Evolutionary conservation across 345 rosid genomes (phyloP).

Genomic region (Eucalyptus paniculata): DNA sequence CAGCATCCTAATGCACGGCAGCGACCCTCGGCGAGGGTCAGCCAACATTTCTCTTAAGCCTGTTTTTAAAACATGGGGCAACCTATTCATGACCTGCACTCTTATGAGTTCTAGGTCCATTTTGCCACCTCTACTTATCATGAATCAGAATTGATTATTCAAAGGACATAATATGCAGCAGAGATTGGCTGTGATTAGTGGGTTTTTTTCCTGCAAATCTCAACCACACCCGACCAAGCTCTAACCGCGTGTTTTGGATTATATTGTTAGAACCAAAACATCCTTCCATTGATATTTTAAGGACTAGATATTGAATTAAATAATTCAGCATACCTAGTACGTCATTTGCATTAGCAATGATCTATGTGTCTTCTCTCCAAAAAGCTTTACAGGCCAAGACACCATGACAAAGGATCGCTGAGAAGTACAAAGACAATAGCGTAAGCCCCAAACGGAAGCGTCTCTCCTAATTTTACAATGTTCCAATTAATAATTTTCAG

Average conservation of each 20-base stretch:
- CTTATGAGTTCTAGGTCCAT: rapidly evolving
- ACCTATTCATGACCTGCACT: background rate
- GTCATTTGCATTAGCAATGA: background rate
- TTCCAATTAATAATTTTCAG: background rate
- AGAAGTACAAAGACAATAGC: background rate
- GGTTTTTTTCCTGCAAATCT: background rate
- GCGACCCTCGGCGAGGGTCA: too few relatives aligned
- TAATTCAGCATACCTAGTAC: background rate
- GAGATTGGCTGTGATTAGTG: background rate
- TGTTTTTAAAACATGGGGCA: too few relatives aligned
- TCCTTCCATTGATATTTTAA: background rate
- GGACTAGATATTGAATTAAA: background rate
- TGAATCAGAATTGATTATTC: background rate
- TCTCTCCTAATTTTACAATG: background rate
- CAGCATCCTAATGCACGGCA: background rate
- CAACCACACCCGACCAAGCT: background rate
- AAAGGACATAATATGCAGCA: background rate
- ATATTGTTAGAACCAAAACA: background rate
- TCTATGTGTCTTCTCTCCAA: background rate
- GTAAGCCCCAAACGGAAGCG: background rate
- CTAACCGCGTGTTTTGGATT: background rate
- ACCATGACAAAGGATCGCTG: background rate
- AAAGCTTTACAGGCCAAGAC: background rate
- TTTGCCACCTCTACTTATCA: background rate
- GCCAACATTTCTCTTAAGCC: background rate